Evolutionary conservation across 1,284 basidiomycete genomes (phyloP).

Genomic region (Irpex sp.): DNA sequence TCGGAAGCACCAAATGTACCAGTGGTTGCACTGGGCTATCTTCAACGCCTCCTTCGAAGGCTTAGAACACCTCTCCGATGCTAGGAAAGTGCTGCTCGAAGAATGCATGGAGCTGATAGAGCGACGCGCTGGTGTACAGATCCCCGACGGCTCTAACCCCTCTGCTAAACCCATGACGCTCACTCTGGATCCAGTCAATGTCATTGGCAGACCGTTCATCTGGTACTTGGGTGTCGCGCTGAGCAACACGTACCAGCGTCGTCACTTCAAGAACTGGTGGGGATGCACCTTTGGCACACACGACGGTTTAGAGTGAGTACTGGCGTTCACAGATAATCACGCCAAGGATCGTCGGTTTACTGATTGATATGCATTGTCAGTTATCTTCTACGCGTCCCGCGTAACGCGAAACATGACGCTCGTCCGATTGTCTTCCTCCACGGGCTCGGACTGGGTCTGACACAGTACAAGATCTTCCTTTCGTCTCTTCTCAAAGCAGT

Average conservation of each 20-base stretch:
- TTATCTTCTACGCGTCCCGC: slow-evolving; percentile 71
- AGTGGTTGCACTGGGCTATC: slow-evolving; percentile 85
- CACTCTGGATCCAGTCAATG: slow-evolving; percentile 74
- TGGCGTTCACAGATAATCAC: neutral
- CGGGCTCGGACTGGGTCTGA: slow-evolving; percentile 78
- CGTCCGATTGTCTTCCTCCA: slow-evolving; percentile 82
- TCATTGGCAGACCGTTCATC: slow-evolving; percentile 64
- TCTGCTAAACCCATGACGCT: slow-evolving; percentile 59
- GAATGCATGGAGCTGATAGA: slow-evolving; percentile 61
- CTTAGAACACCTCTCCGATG: slow-evolving; percentile 38
- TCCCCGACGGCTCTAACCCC: slow-evolving; percentile 60
- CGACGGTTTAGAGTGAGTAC: slow-evolving; percentile 58
- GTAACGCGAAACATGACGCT: slow-evolving; percentile 35
- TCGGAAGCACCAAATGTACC: slow-evolving; percentile 55
- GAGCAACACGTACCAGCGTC: slow-evolving; percentile 47
- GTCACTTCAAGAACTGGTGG: slow-evolving; percentile 41
- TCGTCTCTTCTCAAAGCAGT: slow-evolving; percentile 46
- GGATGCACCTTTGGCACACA: slow-evolving; percentile 43
- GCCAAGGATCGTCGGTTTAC: too few species aligned
- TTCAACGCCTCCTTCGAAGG: slow-evolving; percentile 62
- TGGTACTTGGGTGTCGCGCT: slow-evolving; percentile 62
- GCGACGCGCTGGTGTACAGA: slow-evolving; percentile 62
- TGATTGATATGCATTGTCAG: slow-evolving; percentile 29
- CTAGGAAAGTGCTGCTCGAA: slow-evolving; percentile 47
- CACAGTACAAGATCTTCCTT: slow-evolving; percentile 57